Conservation (phyloP, 1,139 yeast species). For the Pneumocystis canis region DNA sequence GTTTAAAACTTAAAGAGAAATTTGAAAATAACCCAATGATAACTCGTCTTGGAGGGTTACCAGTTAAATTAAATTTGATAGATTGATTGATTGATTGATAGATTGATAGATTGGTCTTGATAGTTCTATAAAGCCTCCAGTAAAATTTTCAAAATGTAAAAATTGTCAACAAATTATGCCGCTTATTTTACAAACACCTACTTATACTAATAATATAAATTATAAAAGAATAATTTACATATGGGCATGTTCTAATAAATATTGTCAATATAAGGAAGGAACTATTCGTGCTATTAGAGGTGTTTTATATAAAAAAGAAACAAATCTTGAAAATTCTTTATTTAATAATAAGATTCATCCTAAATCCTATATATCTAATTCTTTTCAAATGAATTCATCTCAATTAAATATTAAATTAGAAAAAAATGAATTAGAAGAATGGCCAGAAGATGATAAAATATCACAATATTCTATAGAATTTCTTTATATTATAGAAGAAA, state of each 20-base stretch:
- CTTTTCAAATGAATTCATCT: background rate
- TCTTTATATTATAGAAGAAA: background rate
- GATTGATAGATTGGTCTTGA: background rate
- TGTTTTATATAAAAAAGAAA: constrained; percentile 42
- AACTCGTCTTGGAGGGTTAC: constrained; percentile 6
- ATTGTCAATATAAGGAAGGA: constrained; percentile 38
- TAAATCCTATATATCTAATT: background rate
- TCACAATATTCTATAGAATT: background rate
- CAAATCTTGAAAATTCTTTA: constrained; percentile 2
- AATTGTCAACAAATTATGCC: constrained; percentile 51
- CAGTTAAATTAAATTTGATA: background rate
- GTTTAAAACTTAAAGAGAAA: background rate
- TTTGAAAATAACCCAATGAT: background rate
- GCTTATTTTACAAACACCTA: constrained; percentile 59
- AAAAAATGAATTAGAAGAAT: background rate
- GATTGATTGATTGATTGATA: background rate
- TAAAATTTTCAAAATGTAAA: constrained; percentile 33
- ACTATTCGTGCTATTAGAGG: constrained; percentile 60
- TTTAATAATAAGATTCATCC: background rate
- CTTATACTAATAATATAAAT: constrained; percentile 44
- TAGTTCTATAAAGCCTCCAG: constrained; percentile 3
- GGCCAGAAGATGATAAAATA: background rate
- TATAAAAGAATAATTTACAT: constrained; percentile 74
- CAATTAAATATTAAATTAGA: background rate
- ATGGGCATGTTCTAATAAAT: constrained; percentile 51